Percentiles rank a stretch among this genome's conserved stretches.
Evolutionary conservation across 2,329 filamentous ascomycete genomes (phyloP).

Genomic region (Calonectria hawksworthii): DNA sequence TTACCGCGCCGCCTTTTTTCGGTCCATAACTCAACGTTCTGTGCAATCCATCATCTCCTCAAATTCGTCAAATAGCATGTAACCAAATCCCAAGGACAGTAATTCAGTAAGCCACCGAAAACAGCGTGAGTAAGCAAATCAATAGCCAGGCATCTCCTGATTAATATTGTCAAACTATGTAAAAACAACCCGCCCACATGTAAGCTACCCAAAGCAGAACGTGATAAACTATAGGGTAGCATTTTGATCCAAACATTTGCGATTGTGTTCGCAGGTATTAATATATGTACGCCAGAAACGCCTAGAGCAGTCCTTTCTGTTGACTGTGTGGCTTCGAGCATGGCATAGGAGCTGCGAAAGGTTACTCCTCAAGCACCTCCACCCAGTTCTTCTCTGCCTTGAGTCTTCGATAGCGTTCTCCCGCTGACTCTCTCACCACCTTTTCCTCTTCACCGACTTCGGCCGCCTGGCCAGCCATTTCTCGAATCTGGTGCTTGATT

Average conservation of each 20-base stretch:
- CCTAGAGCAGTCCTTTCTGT: background rate
- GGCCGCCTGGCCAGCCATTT: conserved; percentile 66
- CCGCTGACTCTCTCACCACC: conserved; percentile 65
- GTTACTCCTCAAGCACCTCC: conserved; percentile 50
- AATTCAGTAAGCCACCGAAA: background rate
- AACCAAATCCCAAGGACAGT: background rate
- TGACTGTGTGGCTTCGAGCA: background rate
- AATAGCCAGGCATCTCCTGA: background rate
- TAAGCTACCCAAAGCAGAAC: background rate
- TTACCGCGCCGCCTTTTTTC: background rate
- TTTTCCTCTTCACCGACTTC: conserved; percentile 66
- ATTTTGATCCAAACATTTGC: background rate
- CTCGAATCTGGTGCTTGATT: conserved; percentile 67
- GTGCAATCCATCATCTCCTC: too few species aligned
- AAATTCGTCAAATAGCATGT: background rate
- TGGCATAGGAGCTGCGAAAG: background rate
- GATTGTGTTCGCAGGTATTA: background rate
- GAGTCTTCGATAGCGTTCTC: conserved; percentile 64
- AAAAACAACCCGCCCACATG: background rate
- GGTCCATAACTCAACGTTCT: too few species aligned
- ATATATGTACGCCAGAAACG: background rate
- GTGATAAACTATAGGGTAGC: background rate
- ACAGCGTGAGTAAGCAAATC: background rate
- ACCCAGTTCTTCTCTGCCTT: conserved; percentile 65
- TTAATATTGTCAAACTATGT: background rate